Evolutionary conservation across 306 rosid genomes (phyloP), one percentile per base, ranked within the genome.

Genomic region (Purshia tridentata): DNA sequence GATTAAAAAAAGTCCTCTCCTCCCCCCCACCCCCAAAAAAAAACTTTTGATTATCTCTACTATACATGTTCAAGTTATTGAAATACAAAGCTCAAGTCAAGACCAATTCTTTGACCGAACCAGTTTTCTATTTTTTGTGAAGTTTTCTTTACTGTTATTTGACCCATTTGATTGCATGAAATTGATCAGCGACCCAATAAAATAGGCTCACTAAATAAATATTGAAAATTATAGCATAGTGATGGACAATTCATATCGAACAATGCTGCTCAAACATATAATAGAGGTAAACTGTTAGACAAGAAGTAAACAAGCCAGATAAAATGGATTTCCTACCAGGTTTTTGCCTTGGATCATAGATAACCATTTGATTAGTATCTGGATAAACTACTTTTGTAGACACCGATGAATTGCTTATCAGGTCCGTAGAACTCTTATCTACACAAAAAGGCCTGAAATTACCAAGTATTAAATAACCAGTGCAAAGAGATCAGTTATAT

Each of bases 261-360:
- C 18, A 41, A 58, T 58, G 11, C n/a, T 12, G 64, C 42, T 58
- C 7, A 29, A 58, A 58, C 62, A 56, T 39, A 60, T 8, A 39
- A 65, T 7, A 22, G 41, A 69, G 50, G 69, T 40, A 51, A 62
- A n/a, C 6, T 46, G 55, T 19, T 13, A 16, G 14, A 58, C 6
- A 57, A 45, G 4, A 58, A 46, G 6, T 20, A 9, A 35, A 73
- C 54, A 20, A 42, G 8, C 3, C 41, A 18, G 61, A 67, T 29
- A 61, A 61, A 59, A 73, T 8, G 42, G 51, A 29, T n/a, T 52
- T 14, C 76, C 12, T 86, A 88, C 98, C 91, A 18, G 91, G 88
- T 73, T 81, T 91, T 62, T 88, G 90, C 78, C 88, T 87, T 37
- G 98, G 97, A 81, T 94, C 97, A 82, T 89, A 93, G 59, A 91